Evolutionary conservation across 1,284 basidiomycete genomes (phyloP).

Genomic region (Apiotrichum laibachii): DNA sequence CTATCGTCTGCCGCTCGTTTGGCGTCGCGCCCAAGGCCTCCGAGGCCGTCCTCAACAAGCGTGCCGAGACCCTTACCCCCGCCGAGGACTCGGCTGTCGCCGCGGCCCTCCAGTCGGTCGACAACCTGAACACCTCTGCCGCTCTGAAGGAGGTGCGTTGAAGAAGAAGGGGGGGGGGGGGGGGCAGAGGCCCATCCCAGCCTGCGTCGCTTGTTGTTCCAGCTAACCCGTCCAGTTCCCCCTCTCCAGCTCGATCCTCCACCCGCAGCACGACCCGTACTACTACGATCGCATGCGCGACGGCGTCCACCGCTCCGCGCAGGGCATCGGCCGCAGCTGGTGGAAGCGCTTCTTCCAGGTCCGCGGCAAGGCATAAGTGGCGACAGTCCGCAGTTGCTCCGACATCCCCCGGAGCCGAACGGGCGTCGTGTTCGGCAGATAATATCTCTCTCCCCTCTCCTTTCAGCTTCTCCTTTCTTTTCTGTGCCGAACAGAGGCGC

Average conservation of each 20-base stretch:
- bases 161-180: too few species aligned
- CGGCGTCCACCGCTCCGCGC: constrained; percentile 37
- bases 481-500: too few species aligned
- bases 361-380: constrained; percentile 33
- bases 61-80: constrained; percentile 4
- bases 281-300: constrained; percentile 44
- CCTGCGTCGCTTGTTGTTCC: too few species aligned
- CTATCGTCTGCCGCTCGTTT: constrained; percentile 32
- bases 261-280: constrained; percentile 41
- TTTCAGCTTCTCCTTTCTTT: too few species aligned
- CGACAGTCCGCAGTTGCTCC: background rate
- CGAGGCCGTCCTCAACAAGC: constrained; percentile 11
- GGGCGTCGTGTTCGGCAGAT: too few species aligned
- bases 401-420: too few species aligned
- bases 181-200: too few species aligned
- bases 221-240: constrained; percentile 33
- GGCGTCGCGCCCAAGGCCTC: constrained; percentile 16
- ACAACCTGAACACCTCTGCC: constrained; percentile 25
- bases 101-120: constrained; percentile 23
- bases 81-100: constrained; percentile 21
- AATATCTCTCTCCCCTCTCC: too few species aligned
- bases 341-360: constrained; percentile 49
- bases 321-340: constrained; percentile 45
- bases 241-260: constrained; percentile 28
- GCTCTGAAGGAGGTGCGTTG: constrained; percentile 36